Evolutionary conservation across 352 stramenopile species (phyloP), one percentile per base, ranked within the genome.

Genomic region (Pythium folliculosum): DNA sequence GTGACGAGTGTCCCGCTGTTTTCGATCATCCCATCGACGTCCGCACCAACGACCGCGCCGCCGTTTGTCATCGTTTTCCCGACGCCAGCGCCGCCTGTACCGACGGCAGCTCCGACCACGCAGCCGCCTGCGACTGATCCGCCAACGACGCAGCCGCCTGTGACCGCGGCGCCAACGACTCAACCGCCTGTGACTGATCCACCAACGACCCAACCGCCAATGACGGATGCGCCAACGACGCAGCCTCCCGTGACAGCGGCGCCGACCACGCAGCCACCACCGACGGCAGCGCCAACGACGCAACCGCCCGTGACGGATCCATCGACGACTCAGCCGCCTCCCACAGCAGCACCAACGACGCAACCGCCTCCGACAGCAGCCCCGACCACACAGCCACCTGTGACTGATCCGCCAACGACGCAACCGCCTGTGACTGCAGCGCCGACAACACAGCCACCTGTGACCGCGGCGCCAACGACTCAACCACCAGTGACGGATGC

Each of bases 61-160:
- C 61, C 61, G 16, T 60, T 55, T 16, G 60, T 67, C 38, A 67
- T 60, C 23, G 48, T 51, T n/a, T 60, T 60, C 19, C 60, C 60
- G 1, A 60, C 50, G 19, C 38, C 50, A 16, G 32, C 37, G 3
- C 43, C 60, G 5, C 21, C 49, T 37, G 23, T 53, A 25, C 9
- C 54, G 27, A 54, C 52, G 10, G 21, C 21, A 3, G 7, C 22
- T 19, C 14, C 30, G 22, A 19, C 50, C 12, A 57, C 50, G 8
- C 19, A 54, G 21, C 48, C 50, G 2, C 50, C 50, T 21, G 23
- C 43, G 50, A 37, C 50, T 10, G 23, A 37, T 10, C 10, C 23
- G 25, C 23, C 25, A 16, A 56, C 32, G 7, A 56, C 57, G 4
- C 27, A 47, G 17, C 27, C 51, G 32, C 27, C 51, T 5, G 30